Evolutionary conservation across 2,329 filamentous ascomycete genomes (phyloP), one percentile per base, ranked within the genome.

Genomic region (Mycocentrospora acerina): DNA sequence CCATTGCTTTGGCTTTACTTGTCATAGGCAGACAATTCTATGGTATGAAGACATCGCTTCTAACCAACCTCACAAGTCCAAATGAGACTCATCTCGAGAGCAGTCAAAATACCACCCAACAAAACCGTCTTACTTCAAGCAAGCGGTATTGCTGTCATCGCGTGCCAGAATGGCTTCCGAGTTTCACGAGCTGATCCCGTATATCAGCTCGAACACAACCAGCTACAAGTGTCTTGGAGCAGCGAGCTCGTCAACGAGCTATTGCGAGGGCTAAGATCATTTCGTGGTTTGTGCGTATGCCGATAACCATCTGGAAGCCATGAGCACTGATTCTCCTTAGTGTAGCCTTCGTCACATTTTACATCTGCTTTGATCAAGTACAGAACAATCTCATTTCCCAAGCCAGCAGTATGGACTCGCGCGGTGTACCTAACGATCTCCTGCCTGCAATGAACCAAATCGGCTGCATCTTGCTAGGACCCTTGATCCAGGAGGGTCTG

Each of bases 381-480:
- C 42, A 42, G 35, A 62, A 57, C 53, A 63, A 65, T 27, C 42
- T 53, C 44, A 31, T 56, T 44, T 46, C 59, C 31, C 60, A 64
- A 46, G 60, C 61, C 8, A 53, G 52, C 11, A 50, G 55, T 29
- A 64, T 66, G 60, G 11, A 41, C 9, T 44, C 48, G 1, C 25
- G 30, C 15, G 52, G 52, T n/a, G 32, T 62, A 7, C 59, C 62
- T 4, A 64, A 64, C 45, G 61, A 66, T 32, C 46, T 59, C 25
- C 37, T 59, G 9, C 52, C 53, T 29, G 42, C 39, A 9, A 39
- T 61, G 25, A 40, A 42, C 12, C 37, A 36, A 9, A 37, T 56
- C 4, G 53, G 46, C 22, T 51, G 42, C 29, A 40, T 65, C 15
- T 40, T 58, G 12, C 40, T 59, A 26, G 48, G 48, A 4, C 57